Evolutionary conservation across 768 basidiomycete genomes (phyloP), one percentile per base, ranked within the genome.

Genomic region (Pulveroboletus sp.): DNA sequence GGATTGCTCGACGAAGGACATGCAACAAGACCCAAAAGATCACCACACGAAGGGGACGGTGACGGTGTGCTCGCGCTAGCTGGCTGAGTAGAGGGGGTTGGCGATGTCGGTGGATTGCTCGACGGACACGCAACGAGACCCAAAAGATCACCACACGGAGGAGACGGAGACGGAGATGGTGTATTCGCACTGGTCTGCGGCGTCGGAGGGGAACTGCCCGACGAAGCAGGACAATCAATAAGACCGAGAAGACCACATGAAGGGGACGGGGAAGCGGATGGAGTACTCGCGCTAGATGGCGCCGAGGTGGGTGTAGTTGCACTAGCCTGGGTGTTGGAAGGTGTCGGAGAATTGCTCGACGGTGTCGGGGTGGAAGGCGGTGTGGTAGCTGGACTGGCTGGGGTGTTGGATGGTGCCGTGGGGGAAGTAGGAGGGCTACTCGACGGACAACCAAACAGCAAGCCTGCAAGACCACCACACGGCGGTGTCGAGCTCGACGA

Each of bases 21-120:
- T 16, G 51, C 56, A 16, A 53, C 52, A 0, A 55, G n/a, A n/a
- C 53, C 58, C 13, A 58, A 37, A 0, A 59, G 17, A 11, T 50
- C 56, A 16, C 19, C 20, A 29, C 55, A 56, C 12, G 44, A 49
- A 7, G 50, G 17, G 16, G 17, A 17, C 20, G 17, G 35, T 19
- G 35, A 11, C 9, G 35, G n/a, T 9, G 35, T 36, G 6, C 19
- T 36, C 7, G 4, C 13, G n/a, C 14, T 33, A 5, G 32, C 2
- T 33, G 33, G 33, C 33, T 13, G 14, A 11, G 8, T 23, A 23
- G 21, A 21, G 19, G 35, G 35, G 17, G 35, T 16, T 7, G 35
- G 35, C 6, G 21, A 13, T 16, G 23, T 25, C 16, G 40, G 27
- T 12, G 40, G 5, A 14, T 41, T 29, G 23, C 39, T 40, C 39